Evolutionary conservation across 257 asterid genomes (phyloP).

Genomic region (Primulina huaijiensis): DNA sequence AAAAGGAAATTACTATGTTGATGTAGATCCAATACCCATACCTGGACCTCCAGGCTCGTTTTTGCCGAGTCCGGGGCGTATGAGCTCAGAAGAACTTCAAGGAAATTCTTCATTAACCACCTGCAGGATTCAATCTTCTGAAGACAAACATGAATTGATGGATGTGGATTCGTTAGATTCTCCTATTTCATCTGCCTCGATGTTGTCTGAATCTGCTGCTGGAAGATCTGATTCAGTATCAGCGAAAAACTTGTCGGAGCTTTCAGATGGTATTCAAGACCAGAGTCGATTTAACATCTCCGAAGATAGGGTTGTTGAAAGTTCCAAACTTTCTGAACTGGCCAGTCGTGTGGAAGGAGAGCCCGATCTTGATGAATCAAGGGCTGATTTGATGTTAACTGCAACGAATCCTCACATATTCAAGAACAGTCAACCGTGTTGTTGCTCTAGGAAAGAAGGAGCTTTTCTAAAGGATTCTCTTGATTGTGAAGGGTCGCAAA

Average conservation of each 20-base stretch:
- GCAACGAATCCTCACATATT: conserved; percentile 32
- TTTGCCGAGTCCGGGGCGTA: conserved; percentile 84
- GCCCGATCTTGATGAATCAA: conserved; percentile 30
- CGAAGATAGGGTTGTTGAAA: conserved; percentile 33
- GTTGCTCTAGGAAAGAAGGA: conserved; percentile 70
- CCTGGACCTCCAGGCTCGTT: conserved; percentile 97
- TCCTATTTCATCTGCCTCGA: conserved; percentile 61
- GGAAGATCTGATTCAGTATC: conserved; percentile 51
- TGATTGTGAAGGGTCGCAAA: conserved; percentile 46
- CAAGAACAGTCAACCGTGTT: conserved; percentile 48
- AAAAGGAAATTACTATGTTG: conserved; percentile 54
- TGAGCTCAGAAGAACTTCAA: conserved; percentile 71
- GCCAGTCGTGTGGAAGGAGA: conserved; percentile 29
- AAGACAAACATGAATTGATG: conserved; percentile 54
- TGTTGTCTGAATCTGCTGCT: conserved; percentile 45
- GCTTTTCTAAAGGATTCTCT: conserved; percentile 32
- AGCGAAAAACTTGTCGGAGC: conserved; percentile 33
- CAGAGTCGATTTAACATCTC: conserved; percentile 32
- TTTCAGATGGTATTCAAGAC: conserved; percentile 28
- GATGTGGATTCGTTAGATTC: conserved; percentile 72
- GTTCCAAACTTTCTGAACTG: conserved; percentile 28
- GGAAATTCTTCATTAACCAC: conserved; percentile 76
- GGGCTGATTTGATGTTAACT: conserved; percentile 22
- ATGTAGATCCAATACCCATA: conserved; percentile 80
- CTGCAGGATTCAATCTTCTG: conserved; percentile 72